These are phyloP conservation scores for Puccinia coronata DNA, from an alignment of 1,284 basidiomycete species.

Conservation along the genomic window DNA sequence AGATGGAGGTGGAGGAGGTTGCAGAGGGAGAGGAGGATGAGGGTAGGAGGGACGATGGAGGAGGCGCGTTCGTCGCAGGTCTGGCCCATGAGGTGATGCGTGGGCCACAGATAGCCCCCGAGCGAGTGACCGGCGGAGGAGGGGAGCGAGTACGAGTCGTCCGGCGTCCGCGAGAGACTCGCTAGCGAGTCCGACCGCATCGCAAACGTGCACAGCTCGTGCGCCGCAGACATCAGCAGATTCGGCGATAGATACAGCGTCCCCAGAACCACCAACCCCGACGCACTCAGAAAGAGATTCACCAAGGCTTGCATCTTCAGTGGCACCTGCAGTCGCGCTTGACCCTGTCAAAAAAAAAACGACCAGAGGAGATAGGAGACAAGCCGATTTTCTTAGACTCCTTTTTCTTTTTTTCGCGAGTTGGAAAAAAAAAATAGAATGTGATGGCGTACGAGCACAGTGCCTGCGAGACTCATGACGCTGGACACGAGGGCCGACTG, in stretches of 20 bases:
- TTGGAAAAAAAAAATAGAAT: no score
- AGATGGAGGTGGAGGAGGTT: slow-evolving; percentile 13
- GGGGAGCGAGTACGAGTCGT: background rate
- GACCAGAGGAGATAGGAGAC: no score
- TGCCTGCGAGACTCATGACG: background rate
- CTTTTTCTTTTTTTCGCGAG: no score
- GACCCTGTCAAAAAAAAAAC: background rate
- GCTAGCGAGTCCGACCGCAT: background rate
- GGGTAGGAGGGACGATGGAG: background rate
- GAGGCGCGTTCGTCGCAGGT: slow-evolving; percentile 20
- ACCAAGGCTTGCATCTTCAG: background rate
- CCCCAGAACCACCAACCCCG: background rate
- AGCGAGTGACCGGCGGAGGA: background rate
- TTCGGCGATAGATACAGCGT: background rate
- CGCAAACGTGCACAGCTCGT: slow-evolving; percentile 12
- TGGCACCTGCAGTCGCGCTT: background rate
- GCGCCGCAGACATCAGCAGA: background rate
- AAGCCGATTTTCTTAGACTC: no score
- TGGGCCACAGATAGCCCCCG: background rate
- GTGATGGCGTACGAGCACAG: background rate
- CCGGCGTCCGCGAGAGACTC: background rate
- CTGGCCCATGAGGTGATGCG: background rate
- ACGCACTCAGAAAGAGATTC: background rate
- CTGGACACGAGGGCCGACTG: background rate
- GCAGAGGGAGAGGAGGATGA: background rate